Evolutionary conservation across 257 asterid genomes (phyloP), one percentile per base, ranked within the genome.

Genomic region (Phtheirospermum japonicum): DNA sequence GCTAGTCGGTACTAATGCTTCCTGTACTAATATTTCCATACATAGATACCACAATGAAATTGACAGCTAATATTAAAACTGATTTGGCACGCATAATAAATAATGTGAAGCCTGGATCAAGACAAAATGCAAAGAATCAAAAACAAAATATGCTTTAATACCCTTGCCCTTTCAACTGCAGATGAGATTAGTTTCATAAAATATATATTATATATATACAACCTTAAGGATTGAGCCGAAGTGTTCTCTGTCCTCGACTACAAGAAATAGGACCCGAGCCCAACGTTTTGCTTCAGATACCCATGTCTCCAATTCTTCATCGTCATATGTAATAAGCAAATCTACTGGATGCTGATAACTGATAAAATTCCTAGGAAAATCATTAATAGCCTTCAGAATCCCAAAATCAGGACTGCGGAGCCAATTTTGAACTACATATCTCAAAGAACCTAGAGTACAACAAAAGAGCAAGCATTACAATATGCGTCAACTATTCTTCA

Each of bases 261-360:
- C 76, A 63, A 91, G 88, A 72, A 91, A 91, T 63, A 84, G 79
- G 75, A 84, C 88, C 63, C 98, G 82, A 39, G 84, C 85, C 98
- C 98, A 91, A 63, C 95, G 83, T 62, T 72, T 78, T 73, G 94
- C 88, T 75, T 82, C 90, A 77, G 77, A 78, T 67, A 61, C 82
- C 98, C 98, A 91, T 39, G 88, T 78, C 69, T 80, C 85, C 66
- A 91, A 64, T 69, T 91, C 95, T 58, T 82, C 98, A 64, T 88
- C 98, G n/a, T 86, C 89, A 73, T 69, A 84, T 60, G 82, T 75
- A 65, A 71, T 46, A 67, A 31, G 30, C 57, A 73, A 64, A 78
- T 73, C 85, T 39, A 40, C 61, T 48, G 83, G 78, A 66, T 70
- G 70, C 57, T 69, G 65, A 73, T 63, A 67, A 43, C 73, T 62